Percentiles rank a stretch among this genome's conserved stretches.
These are phyloP conservation scores for Cercophora samala DNA, from an alignment of 495 filamentous ascomycete species.

Conservation along the genomic window DNA sequence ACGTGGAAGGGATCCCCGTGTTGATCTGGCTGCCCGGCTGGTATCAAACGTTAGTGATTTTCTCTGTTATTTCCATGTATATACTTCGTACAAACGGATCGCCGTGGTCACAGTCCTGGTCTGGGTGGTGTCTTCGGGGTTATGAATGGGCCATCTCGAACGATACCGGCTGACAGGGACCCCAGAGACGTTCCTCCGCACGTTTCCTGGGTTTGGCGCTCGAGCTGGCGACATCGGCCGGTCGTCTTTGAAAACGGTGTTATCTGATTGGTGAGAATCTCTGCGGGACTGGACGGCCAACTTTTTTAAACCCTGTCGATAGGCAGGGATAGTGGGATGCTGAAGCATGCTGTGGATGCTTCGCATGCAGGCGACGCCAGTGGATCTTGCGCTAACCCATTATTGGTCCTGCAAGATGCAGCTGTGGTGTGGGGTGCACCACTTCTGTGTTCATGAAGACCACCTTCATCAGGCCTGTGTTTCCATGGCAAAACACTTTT, in stretches of 20 bases:
- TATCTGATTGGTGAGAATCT: conserved; percentile 30
- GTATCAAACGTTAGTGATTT: background rate
- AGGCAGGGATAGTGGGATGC: conserved; percentile 30
- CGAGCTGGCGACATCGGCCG: conserved; percentile 37
- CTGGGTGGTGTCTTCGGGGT: background rate
- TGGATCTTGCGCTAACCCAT: conserved; percentile 33
- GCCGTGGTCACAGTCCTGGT: background rate
- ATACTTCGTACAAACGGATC: background rate
- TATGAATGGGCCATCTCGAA: conserved; percentile 13
- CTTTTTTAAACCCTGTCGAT: conserved; percentile 13
- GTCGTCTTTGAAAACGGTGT: conserved; percentile 30
- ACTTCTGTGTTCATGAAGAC: conserved; percentile 22
- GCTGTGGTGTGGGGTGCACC: conserved; percentile 34
- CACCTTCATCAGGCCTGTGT: background rate
- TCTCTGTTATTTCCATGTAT: background rate
- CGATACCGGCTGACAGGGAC: conserved; percentile 19
- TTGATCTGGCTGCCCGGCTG: background rate
- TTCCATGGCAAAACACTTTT: conserved; percentile 26
- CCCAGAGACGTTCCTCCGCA: conserved; percentile 14
- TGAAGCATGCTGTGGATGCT: conserved; percentile 25
- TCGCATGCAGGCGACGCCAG: conserved; percentile 35
- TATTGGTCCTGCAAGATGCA: conserved; percentile 29
- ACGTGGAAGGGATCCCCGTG: background rate
- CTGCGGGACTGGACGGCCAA: conserved; percentile 22
- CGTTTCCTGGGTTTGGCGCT: conserved; percentile 1